phyloP scores from a whole-genome alignment of 768 basidiomycete genomes.

The Leccinum subtestaceum region DNA sequence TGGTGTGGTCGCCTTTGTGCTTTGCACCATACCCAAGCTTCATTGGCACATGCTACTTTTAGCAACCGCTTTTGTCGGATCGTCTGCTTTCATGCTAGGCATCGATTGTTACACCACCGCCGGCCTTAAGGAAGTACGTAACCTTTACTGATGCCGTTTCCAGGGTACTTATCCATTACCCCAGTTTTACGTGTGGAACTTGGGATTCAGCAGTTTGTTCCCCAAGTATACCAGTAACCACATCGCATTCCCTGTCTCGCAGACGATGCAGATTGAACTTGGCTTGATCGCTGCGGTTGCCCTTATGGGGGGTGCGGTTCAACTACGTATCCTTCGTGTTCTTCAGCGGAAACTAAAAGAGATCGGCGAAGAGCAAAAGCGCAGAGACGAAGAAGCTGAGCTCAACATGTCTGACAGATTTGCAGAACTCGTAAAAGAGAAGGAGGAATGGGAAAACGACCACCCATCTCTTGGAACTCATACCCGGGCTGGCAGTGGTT shows the following conservation, averaged over 20 bases:
- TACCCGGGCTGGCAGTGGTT: slow-evolving; percentile 58
- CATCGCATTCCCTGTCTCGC: slow-evolving; percentile 79
- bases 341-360: slow-evolving; percentile 78
- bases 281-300: slow-evolving; percentile 83
- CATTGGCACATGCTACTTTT: slow-evolving; percentile 86
- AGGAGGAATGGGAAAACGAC: slow-evolving; percentile 83
- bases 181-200: slow-evolving; percentile 94
- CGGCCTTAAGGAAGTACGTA: slow-evolving; percentile 83
- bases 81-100: slow-evolving; percentile 87
- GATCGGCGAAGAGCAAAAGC: slow-evolving; percentile 70
- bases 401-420: slow-evolving; percentile 69
- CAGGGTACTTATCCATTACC: slow-evolving; percentile 13
- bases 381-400: slow-evolving; percentile 74
- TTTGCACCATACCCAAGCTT: slow-evolving; percentile 81
- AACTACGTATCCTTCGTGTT: slow-evolving; percentile 79
- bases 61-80: slow-evolving; percentile 87
- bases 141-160: not conserved
- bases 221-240: slow-evolving; percentile 66
- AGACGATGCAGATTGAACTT: slow-evolving; percentile 91
- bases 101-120: slow-evolving; percentile 92
- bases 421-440: slow-evolving; percentile 61
- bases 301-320: slow-evolving; percentile 86
- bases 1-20: slow-evolving; percentile 73
- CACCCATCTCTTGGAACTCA: slow-evolving; percentile 66
- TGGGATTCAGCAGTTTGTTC: slow-evolving; percentile 81